Conservation (phyloP, 2,329 filamentous ascomycete genomes). For the Harringtonia aguacate region DNA sequence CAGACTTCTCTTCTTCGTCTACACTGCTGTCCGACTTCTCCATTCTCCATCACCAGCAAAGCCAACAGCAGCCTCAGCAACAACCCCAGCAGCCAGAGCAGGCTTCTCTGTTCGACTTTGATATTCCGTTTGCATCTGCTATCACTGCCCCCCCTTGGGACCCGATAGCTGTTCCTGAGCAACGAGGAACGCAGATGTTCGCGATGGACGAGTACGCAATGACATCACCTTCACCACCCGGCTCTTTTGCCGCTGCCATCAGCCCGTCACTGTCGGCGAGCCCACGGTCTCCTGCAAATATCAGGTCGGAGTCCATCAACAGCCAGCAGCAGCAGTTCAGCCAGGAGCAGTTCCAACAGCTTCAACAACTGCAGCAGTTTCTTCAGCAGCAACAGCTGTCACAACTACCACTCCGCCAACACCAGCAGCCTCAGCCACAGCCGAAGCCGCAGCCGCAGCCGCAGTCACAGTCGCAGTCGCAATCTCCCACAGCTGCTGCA, state of each 20-base stretch:
- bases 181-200: conserved; percentile 20
- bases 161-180: conserved; percentile 22
- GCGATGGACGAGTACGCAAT: conserved; percentile 25
- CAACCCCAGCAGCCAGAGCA: background rate
- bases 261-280: conserved; percentile 17
- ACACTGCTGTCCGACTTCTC: background rate
- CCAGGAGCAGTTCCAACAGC: conserved; percentile 1
- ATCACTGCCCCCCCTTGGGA: conserved; percentile 32
- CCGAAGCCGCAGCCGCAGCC: background rate
- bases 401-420: background rate
- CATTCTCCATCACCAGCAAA: background rate
- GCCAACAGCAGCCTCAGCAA: background rate
- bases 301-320: conserved; percentile 17
- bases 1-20: background rate
- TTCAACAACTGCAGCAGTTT: background rate
- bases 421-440: background rate
- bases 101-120: conserved; percentile 16
- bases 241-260: conserved; percentile 10
- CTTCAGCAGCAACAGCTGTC: background rate
- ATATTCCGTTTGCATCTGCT: conserved; percentile 26
- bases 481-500: background rate
- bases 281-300: conserved; percentile 16
- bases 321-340: conserved; percentile 5
- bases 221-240: conserved; percentile 21
- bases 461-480: background rate